Evolutionary conservation across 73 alveolate genomes (phyloP), one percentile per base, ranked within the genome.

Genomic region (Paramecium pentaurelia): DNA sequence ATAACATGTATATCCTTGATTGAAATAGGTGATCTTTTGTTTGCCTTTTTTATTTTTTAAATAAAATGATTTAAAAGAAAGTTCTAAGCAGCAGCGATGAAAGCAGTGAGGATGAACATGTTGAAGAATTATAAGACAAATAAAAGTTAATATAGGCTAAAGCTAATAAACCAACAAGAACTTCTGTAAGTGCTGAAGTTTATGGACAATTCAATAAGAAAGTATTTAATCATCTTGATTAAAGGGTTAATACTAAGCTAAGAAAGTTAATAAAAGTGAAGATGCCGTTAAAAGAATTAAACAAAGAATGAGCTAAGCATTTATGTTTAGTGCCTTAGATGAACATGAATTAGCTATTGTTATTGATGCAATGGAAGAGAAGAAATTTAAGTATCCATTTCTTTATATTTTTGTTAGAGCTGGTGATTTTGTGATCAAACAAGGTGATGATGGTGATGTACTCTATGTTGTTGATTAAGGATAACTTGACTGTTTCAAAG

Each of bases 131-230:
- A 89, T 37, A 64, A 20, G 88, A 77, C 42, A 83, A 77, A 25
- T 58, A 89, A 38, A 85, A 89, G 40, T 71, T 71, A 12, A 86
- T 51, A n/a, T 51, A 89, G 58, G 34, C 36, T 59, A 89, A 89
- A 59, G 94, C 84, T 0, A 64, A 51, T 32, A 89, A 89, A 71
- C 90, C 90, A 42, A 60, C 68, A 22, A 97, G 99, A 88, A 89
- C 98, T 28, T 97, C 99, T 16, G 99, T 99, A 30, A 92, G 98
- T 44, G 99, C 99, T 37, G 99, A 99, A 94, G 99, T 97, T 18
- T 99, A 97, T 93, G 99, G 99, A 36, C 60, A 77, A 70, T 99
- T 96, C 95, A 96, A 99, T 95, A 77, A 94, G 93, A 98, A 98
- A 84, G 97, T 93, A 86, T 91, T 25, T 18, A 9, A 20, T 25